Conservation (phyloP, 371 early-diverging fungal genomes). For the Syncephalastrum monosporum region DNA sequence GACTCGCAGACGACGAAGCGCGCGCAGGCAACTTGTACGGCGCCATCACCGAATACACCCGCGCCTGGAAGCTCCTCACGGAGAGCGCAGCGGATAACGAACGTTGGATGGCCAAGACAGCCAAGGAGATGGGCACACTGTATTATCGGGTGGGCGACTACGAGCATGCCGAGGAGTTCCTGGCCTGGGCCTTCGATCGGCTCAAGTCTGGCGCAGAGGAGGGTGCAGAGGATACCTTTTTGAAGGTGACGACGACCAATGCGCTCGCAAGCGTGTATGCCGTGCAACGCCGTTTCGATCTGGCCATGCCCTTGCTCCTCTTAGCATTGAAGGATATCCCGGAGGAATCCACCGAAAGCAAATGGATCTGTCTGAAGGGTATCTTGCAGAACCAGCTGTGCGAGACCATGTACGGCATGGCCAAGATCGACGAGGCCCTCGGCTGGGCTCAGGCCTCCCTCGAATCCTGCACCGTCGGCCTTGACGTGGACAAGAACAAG, state of each 20-base stretch:
- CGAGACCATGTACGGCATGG: conserved; percentile 45
- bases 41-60: conserved; percentile 42
- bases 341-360: conserved; percentile 7
- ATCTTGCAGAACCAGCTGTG: conserved; percentile 51
- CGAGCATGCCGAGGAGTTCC: conserved; percentile 48
- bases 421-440: conserved; percentile 45
- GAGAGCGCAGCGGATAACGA: conserved; percentile 7
- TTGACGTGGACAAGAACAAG: neutral
- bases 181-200: conserved; percentile 45
- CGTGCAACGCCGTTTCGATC: conserved; percentile 35
- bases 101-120: conserved; percentile 16
- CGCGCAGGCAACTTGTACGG: conserved; percentile 43
- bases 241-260: conserved; percentile 28
- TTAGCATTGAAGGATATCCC: conserved; percentile 35
- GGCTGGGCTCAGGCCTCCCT: conserved; percentile 57
- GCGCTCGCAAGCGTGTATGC: conserved; percentile 51
- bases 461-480: conserved; percentile 22
- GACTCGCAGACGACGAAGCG: conserved; percentile 38
- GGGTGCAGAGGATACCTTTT: neutral
- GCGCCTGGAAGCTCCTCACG: conserved; percentile 36
- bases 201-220: conserved; percentile 7
- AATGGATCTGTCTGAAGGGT: conserved; percentile 36
- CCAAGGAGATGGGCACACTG: conserved; percentile 51
- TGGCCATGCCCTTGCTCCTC: conserved; percentile 44
- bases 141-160: conserved; percentile 54